These are phyloP conservation scores for Penicillium bialowiezense DNA, from an alignment of 495 filamentous ascomycete genomes.

Conservation along the genomic window DNA sequence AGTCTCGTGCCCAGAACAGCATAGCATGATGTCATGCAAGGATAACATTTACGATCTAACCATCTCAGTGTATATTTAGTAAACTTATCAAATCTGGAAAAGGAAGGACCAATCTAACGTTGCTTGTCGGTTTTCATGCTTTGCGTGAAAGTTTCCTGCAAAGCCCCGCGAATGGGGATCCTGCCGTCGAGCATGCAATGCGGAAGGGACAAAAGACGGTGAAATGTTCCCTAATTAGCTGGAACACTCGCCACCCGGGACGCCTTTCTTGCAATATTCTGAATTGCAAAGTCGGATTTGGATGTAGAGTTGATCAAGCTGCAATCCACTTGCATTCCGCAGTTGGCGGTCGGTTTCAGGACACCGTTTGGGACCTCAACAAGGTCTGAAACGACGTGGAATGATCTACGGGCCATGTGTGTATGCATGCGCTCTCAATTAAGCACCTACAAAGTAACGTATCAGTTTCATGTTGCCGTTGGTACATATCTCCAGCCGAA, in stretches of 20 bases:
- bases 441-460: background rate
- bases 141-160: background rate
- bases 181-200: background rate
- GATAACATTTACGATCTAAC: background rate
- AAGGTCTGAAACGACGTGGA: background rate
- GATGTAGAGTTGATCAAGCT: background rate
- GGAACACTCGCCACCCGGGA: background rate
- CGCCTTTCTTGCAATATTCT: background rate
- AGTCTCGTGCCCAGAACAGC: background rate
- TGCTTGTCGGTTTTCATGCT: background rate
- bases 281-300: background rate
- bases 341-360: background rate
- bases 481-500: too few species aligned
- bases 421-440: too few species aligned
- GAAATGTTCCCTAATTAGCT: slow-evolving; percentile 6
- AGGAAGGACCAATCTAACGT: too few species aligned
- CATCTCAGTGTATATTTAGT: background rate
- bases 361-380: background rate
- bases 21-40: slow-evolving; percentile 4
- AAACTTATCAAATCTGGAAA: too few species aligned
- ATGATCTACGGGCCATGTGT: background rate
- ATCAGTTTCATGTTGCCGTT: too few species aligned
- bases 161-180: background rate
- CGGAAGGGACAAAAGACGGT: background rate
- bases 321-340: background rate